These are phyloP conservation scores for Rhazya stricta DNA, from an alignment of 257 asterid species.

Conservation along the genomic window DNA sequence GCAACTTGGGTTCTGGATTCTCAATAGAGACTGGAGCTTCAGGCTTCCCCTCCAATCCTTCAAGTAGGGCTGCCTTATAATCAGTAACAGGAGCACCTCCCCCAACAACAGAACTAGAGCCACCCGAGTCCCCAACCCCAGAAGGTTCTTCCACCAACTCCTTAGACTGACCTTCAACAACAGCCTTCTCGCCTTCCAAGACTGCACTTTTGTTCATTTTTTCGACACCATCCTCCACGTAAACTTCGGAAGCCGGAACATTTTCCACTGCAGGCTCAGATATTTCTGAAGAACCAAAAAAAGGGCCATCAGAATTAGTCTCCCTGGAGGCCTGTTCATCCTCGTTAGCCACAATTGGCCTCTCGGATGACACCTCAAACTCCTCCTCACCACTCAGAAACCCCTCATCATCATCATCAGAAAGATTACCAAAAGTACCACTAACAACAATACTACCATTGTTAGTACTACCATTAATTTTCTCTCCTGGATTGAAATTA, in stretches of 20 bases:
- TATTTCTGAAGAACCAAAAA: constrained; percentile 22
- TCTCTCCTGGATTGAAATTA: constrained; percentile 10
- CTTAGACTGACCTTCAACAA: constrained; percentile 22
- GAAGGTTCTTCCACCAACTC: constrained; percentile 17
- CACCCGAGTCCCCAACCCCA: constrained; percentile 16
- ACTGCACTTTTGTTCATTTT: constrained; percentile 16
- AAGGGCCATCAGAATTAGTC: constrained; percentile 24
- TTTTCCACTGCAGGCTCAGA: constrained; percentile 26
- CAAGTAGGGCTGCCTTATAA: background rate
- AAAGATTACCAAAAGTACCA: constrained; percentile 15
- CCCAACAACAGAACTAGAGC: constrained; percentile 1
- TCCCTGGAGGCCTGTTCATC: constrained; percentile 17
- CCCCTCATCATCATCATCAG: constrained; percentile 33
- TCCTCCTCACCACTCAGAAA: constrained; percentile 61
- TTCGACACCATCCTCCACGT: constrained; percentile 30
- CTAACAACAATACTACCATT: constrained; percentile 18
- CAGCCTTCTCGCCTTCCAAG: constrained; percentile 25
- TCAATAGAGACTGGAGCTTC: constrained; percentile 15
- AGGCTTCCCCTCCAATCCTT: constrained; percentile 16
- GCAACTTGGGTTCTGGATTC: constrained; percentile 9
- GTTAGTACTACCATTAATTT: constrained; percentile 19
- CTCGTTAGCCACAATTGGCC: constrained; percentile 17
- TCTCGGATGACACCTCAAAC: constrained; percentile 41
- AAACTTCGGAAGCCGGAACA: constrained; percentile 25
- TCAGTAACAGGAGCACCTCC: constrained; percentile 12